Percentiles rank a stretch among this genome's conserved stretches.
Evolutionary conservation across 768 basidiomycete genomes (phyloP).

Genomic region (Pleurotus salmoneostramineus): DNA sequence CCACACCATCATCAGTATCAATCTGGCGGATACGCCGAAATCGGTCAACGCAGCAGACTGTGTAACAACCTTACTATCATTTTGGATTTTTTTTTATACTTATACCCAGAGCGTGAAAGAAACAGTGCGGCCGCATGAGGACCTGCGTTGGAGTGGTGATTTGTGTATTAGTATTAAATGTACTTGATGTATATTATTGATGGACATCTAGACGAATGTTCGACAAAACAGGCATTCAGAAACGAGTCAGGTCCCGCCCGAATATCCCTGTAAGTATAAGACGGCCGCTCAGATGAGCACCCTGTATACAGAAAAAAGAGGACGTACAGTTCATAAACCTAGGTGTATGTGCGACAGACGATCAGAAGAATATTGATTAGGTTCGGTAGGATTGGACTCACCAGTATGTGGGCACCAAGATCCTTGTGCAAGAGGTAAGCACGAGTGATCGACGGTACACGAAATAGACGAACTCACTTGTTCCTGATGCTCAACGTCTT

Average conservation of each 20-base stretch:
- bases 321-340: slow-evolving; percentile 69
- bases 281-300: neutral
- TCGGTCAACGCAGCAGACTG: slow-evolving; percentile 4
- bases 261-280: slow-evolving; percentile 52
- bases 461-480: slow-evolving; percentile 39
- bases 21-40: slow-evolving; percentile 4
- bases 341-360: neutral
- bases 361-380: neutral
- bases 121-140: neutral
- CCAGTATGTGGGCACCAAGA: slow-evolving; percentile 67
- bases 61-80: neutral
- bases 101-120: too few relatives aligned
- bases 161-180: neutral
- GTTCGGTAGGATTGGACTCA: slow-evolving; percentile 22
- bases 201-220: too few relatives aligned
- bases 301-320: slow-evolving; percentile 11
- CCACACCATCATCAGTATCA: neutral
- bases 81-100: too few relatives aligned
- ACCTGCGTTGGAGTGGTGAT: neutral
- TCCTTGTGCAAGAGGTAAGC: slow-evolving; percentile 28
- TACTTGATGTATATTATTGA: neutral
- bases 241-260: slow-evolving; percentile 69
- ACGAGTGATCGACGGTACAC: neutral
- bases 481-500: slow-evolving; percentile 71
- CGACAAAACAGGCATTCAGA: slow-evolving; percentile 25